These are phyloP conservation scores for Diaporthe australafricana DNA, from an alignment of 2,329 filamentous ascomycete genomes.

Conservation along the genomic window DNA sequence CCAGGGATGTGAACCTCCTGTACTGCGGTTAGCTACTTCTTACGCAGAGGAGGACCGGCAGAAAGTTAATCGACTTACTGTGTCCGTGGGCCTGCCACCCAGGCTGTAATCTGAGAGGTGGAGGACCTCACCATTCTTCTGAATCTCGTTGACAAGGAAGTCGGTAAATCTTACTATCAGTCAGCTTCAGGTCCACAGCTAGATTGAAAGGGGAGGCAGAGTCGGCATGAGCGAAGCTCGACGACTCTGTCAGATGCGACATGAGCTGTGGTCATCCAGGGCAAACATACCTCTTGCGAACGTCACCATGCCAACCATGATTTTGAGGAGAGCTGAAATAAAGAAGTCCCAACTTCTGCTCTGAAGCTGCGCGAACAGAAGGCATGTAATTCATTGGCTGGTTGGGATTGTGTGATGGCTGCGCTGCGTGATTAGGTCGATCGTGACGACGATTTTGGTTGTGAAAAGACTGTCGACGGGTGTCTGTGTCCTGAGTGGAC, in stretches of 20 bases:
- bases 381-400: conserved; percentile 35
- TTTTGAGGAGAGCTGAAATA: conserved; percentile 53
- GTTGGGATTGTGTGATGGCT: conserved; percentile 15
- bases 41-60: neutral
- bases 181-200: conserved; percentile 25
- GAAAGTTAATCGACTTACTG: conserved; percentile 31
- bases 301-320: conserved; percentile 56
- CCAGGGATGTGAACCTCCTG: conserved; percentile 30
- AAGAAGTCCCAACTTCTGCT: conserved; percentile 54
- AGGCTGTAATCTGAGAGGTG: conserved; percentile 65
- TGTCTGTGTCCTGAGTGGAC: neutral
- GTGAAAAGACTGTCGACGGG: conserved; percentile 6
- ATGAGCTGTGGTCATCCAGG: neutral
- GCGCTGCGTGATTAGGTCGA: neutral
- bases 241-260: neutral
- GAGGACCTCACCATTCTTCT: conserved; percentile 78
- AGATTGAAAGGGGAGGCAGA: neutral
- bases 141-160: conserved; percentile 92
- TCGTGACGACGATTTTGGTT: conserved; percentile 16
- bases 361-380: conserved; percentile 45
- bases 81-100: conserved; percentile 21
- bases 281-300: conserved; percentile 55
- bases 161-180: conserved; percentile 77
- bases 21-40: neutral
- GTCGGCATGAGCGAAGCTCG: conserved; percentile 1